Base-by-base conservation (phyloP, 169 alveolate genomes). In the Eimeria necatrix region DNA sequence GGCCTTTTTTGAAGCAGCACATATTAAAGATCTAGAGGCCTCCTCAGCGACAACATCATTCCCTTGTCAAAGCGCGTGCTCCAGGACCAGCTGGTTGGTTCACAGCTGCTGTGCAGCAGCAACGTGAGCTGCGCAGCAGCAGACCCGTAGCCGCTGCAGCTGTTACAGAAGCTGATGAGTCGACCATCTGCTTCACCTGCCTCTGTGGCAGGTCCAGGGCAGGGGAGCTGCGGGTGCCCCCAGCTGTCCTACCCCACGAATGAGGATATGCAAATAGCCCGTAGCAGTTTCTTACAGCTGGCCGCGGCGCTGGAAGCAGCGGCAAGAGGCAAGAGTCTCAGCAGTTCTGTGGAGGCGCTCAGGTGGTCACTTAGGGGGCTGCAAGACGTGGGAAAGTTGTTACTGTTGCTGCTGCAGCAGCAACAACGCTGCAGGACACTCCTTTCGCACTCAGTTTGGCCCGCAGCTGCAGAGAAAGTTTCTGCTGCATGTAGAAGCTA, bases 331-430 rank as follows among this genome's bases (percentile, higher is more conserved):
- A 74, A 41, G 59, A 74, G 49, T 53, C 26, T 7, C 24, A 74
- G 85, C 85, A 74, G 85, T 53, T 9, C 60, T 5, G 7, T 74
- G 6, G 85, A 74, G 24, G 85, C 60, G 18, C 18, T 74, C 20
- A 74, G 18, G 60, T 74, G 85, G 85, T 74, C 85, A 3, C 24
- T 74, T 14, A 74, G 8, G 59, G 85, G 85, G 26, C 59, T 74
- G 32, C 56, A 74, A 14, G 85, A 74, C 41, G 85, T 74, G 5
- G 85, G 56, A 4, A 9, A 48, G 6, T 41, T 74, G 59, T 53
- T 74, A 41, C 85, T 74, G 60, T 26, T 74, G 60, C 85, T 74
- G 85, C 52, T 74, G 85, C 85, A 74, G 85, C 85, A 74, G 59
- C 85, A 74, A 53, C 85, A 74, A 74, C 56, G 85, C 20, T 74